Conservation (phyloP, 768 basidiomycete species). For the Kwoniella pini region DNA sequence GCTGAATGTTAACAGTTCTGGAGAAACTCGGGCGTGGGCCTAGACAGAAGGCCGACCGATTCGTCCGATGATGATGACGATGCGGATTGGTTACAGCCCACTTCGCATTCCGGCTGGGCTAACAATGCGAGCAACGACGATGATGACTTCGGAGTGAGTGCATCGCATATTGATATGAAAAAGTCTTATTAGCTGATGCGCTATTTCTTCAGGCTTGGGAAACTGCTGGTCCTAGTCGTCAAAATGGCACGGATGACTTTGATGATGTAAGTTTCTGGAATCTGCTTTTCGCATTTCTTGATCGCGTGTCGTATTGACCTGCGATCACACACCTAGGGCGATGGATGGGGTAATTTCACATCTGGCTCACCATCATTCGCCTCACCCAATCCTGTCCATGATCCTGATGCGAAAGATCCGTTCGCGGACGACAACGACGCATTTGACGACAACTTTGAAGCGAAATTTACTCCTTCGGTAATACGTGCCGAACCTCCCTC, state of each 20-base stretch:
- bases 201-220: slow-evolving; percentile 15
- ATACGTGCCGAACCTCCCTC: slow-evolving; percentile 27
- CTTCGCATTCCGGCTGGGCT: background rate
- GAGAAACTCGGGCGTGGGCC: slow-evolving; percentile 28
- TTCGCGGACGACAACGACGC: slow-evolving; percentile 50
- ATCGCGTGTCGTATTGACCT: background rate
- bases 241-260: slow-evolving; percentile 25
- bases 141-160: slow-evolving; percentile 45
- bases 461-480: slow-evolving; percentile 25
- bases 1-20: slow-evolving; percentile 29
- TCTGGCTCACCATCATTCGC: slow-evolving; percentile 27
- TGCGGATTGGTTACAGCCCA: slow-evolving; percentile 45
- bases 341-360: slow-evolving; percentile 51
- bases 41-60: slow-evolving; percentile 33
- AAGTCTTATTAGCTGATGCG: background rate
- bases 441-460: no score
- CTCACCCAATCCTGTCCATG: slow-evolving; percentile 7
- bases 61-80: slow-evolving; percentile 49
- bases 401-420: slow-evolving; percentile 37
- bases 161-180: no score
- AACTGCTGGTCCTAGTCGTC: slow-evolving; percentile 15
- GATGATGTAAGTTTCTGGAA: slow-evolving; percentile 40
- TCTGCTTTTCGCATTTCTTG: background rate
- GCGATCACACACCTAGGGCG: slow-evolving; percentile 29
- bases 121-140: slow-evolving; percentile 19